Evolutionary conservation across 768 basidiomycete genomes (phyloP).

Genomic region (Ephemerocybe angulata): DNA sequence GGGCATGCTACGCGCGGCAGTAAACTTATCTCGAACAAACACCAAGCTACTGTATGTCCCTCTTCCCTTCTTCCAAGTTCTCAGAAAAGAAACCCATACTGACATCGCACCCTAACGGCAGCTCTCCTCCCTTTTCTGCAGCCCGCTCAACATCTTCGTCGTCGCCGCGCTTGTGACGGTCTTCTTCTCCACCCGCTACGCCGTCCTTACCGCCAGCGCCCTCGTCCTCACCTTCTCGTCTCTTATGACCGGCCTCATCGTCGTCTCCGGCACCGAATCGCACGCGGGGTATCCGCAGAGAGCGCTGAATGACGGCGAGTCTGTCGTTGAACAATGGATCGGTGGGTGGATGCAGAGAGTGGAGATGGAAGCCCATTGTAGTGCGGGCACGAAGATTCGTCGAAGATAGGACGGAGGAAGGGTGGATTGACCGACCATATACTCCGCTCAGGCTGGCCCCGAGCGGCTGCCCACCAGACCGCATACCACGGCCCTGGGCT

Average conservation of each 20-base stretch:
- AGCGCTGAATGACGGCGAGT: too few relatives aligned
- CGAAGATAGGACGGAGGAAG: too few relatives aligned
- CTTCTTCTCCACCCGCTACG: slow-evolving; percentile 57
- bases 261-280: too few relatives aligned
- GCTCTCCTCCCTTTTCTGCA: slow-evolving; percentile 69
- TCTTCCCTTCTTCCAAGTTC: background rate
- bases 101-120: slow-evolving; percentile 19
- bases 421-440: too few relatives aligned
- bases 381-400: too few relatives aligned
- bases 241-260: slow-evolving; percentile 50
- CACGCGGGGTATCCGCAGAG: too few relatives aligned
- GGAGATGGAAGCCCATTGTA: too few relatives aligned
- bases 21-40: slow-evolving; percentile 65
- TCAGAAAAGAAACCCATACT: background rate
- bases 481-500: too few relatives aligned
- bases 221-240: slow-evolving; percentile 57
- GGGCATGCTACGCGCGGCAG: slow-evolving; percentile 67
- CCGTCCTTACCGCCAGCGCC: slow-evolving; percentile 57
- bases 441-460: too few relatives aligned
- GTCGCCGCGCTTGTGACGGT: slow-evolving; percentile 66
- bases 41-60: slow-evolving; percentile 62
- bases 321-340: too few relatives aligned
- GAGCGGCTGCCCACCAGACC: too few relatives aligned
- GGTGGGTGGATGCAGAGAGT: too few relatives aligned
- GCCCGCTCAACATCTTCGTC: slow-evolving; percentile 73